Evolutionary conservation across 2,329 filamentous ascomycete genomes (phyloP).

Genomic region (Triangularia verruculosa): DNA sequence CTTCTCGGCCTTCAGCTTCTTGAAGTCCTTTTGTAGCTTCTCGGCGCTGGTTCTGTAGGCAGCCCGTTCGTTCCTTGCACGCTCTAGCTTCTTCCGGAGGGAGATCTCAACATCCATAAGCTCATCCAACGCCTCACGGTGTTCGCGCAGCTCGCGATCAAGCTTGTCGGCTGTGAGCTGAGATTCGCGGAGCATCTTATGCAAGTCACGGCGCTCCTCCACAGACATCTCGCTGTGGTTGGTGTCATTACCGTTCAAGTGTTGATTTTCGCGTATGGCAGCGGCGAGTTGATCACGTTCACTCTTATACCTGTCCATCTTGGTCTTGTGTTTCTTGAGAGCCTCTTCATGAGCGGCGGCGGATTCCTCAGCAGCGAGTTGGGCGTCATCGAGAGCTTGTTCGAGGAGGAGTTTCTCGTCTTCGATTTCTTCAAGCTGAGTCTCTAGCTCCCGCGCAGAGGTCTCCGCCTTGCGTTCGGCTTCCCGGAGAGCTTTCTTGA

Average conservation of each 20-base stretch:
- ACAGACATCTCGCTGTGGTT: slow-evolving; percentile 42
- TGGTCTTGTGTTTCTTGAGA: slow-evolving; percentile 44
- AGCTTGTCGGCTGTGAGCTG: slow-evolving; percentile 65
- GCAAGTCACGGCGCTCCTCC: slow-evolving; percentile 58
- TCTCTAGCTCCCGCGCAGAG: slow-evolving; percentile 47
- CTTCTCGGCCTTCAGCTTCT: slow-evolving; percentile 42
- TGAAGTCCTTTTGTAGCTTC: slow-evolving; percentile 52
- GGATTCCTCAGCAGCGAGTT: slow-evolving; percentile 49
- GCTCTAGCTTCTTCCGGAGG: slow-evolving; percentile 65
- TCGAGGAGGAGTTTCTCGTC: slow-evolving; percentile 58
- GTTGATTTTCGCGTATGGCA: slow-evolving; percentile 34
- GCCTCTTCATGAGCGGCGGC: slow-evolving; percentile 43
- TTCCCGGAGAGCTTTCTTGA: slow-evolving; percentile 49
- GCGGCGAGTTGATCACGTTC: slow-evolving; percentile 42
- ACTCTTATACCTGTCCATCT: slow-evolving; percentile 51
- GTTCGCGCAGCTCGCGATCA: slow-evolving; percentile 68
- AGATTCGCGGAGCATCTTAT: slow-evolving; percentile 58
- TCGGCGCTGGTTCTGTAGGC: slow-evolving; percentile 52
- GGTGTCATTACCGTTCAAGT: slow-evolving; percentile 29
- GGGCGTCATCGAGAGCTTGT: slow-evolving; percentile 55
- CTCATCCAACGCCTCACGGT: slow-evolving; percentile 61
- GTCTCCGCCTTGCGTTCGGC: slow-evolving; percentile 46
- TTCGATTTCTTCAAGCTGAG: slow-evolving; percentile 55
- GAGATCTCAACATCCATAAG: slow-evolving; percentile 56
- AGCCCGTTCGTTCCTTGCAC: slow-evolving; percentile 64